Base-by-base conservation (phyloP, 495 filamentous ascomycete species). In the Penicillium silybi region DNA sequence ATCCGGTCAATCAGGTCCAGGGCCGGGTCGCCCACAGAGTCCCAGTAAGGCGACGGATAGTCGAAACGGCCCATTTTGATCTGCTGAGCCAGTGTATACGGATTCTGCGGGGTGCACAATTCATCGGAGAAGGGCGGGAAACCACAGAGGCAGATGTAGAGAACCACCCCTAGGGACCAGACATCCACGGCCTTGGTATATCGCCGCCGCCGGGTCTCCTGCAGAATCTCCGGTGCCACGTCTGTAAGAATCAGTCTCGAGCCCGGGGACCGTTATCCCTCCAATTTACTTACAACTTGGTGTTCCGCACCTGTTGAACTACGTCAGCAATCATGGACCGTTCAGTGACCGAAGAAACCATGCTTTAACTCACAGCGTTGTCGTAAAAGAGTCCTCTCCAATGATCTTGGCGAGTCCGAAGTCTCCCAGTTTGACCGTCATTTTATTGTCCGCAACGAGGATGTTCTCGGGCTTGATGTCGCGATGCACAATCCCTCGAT, bases 381-480 rank as follows among this genome's bases (percentile, higher is more conserved):
- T 97, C 7, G 95, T 97, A 61, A 99, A 99, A 2, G 92, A 97
- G 57, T 97, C 90, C 66, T 97, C 95, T 23, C 95, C 95, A 63
- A 97, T 96, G 56, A 97, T 97, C 67, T 99, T 99, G 19, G 95
- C 93, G 23, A 99, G 81, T 20, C 95, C 95, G 69, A 99, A 99
- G 67, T 99, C 95, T 2, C 90, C 95, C 50, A 99, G 74, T 70
- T 99, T 99, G 52, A 97, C 86, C 38, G 82, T 83, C 32, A 97
- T 70, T 6, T 91, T 78, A 45, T 87, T 87, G 65, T 97, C 90
- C 25, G 84, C 79, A 17, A 99, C 69, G 8, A 99, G 79, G 43
- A 99, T 99, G 54, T 99, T 99, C 66, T 99, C 95, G 1, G 95
- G 95, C 68, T 99, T 99, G 64, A 99, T 96, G 59, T 99, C 95